These are phyloP conservation scores for Ascochyta pisi DNA, from an alignment of 2,329 filamentous ascomycete genomes.

Conservation along the genomic window DNA sequence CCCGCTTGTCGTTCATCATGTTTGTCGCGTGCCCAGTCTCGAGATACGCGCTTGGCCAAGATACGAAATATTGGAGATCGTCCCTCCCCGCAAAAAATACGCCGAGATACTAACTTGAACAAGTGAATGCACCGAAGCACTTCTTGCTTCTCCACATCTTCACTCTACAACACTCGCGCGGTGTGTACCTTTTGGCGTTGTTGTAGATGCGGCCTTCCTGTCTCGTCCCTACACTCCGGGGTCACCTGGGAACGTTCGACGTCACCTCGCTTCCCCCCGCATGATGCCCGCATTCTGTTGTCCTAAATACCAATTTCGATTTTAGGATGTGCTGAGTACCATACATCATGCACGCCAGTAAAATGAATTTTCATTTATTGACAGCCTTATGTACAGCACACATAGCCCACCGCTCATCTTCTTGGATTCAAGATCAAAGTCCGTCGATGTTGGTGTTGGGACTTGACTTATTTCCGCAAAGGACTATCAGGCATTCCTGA, in stretches of 20 bases:
- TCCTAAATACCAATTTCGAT: not conserved
- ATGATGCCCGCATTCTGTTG: slow-evolving; percentile 9
- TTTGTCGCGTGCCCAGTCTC: slow-evolving; percentile 9
- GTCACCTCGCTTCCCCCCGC: slow-evolving; percentile 19
- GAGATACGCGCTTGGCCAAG: slow-evolving; percentile 6
- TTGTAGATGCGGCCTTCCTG: slow-evolving; percentile 13
- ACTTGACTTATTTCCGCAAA: slow-evolving; percentile 11
- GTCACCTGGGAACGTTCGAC: slow-evolving; percentile 12
- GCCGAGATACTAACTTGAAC: slow-evolving; percentile 15
- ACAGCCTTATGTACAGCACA: not conserved
- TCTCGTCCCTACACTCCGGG: slow-evolving; percentile 10
- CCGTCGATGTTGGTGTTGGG: not conserved
- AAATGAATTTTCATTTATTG: not conserved
- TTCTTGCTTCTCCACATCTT: slow-evolving; percentile 13
- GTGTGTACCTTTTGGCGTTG: slow-evolving; percentile 9
- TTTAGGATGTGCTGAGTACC: not conserved
- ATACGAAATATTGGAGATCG: slow-evolving; percentile 21
- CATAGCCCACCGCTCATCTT: not conserved
- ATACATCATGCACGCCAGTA: not conserved
- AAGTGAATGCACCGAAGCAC: slow-evolving; percentile 16
- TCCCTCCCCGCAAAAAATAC: slow-evolving; percentile 22
- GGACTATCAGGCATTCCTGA: not conserved
- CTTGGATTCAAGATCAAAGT: not conserved
- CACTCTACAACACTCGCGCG: slow-evolving; percentile 1
- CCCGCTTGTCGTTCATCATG: slow-evolving; percentile 1